Evolutionary conservation across 2,329 filamentous ascomycete genomes (phyloP).

Genomic region (Nothopassalora personata): DNA sequence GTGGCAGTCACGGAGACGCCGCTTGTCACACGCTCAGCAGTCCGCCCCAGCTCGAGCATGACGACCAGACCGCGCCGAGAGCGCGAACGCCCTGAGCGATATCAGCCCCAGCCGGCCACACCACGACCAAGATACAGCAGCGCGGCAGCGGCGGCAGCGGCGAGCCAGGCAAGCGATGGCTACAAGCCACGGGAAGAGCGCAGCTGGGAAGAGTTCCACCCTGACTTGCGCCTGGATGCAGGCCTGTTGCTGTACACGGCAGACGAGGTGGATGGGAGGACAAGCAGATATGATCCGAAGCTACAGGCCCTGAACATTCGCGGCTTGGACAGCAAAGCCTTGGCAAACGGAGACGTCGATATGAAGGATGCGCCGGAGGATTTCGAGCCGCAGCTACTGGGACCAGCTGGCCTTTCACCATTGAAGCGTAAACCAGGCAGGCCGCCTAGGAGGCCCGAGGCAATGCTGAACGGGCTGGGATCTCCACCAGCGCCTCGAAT

Average conservation of each 20-base stretch:
- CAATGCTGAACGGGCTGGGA: conserved; percentile 56
- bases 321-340: conserved; percentile 16
- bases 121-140: conserved; percentile 70
- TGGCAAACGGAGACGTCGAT: conserved; percentile 25
- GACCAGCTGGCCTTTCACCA: conserved; percentile 17
- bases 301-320: conserved; percentile 32
- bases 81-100: conserved; percentile 24
- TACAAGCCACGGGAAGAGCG: conserved; percentile 97
- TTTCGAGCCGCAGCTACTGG: background rate
- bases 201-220: conserved; percentile 96
- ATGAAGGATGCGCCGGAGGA: conserved; percentile 23
- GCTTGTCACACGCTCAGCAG: conserved; percentile 19
- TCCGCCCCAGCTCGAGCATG: conserved; percentile 10
- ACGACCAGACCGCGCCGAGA: conserved; percentile 29
- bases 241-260: conserved; percentile 73
- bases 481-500: conserved; percentile 60
- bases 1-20: conserved; percentile 11
- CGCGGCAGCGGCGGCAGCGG: conserved; percentile 80
- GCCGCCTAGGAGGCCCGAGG: conserved; percentile 58
- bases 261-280: conserved; percentile 76
- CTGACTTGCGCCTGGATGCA: conserved; percentile 82
- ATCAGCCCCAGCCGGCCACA: conserved; percentile 40
- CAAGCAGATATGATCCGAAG: conserved; percentile 37
- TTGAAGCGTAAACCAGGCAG: conserved; percentile 57
- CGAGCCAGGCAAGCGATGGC: conserved; percentile 84